Evolutionary conservation across 140 eudicot species (phyloP), one percentile per base, ranked within the genome.

Genomic region (Senecio squalidus): DNA sequence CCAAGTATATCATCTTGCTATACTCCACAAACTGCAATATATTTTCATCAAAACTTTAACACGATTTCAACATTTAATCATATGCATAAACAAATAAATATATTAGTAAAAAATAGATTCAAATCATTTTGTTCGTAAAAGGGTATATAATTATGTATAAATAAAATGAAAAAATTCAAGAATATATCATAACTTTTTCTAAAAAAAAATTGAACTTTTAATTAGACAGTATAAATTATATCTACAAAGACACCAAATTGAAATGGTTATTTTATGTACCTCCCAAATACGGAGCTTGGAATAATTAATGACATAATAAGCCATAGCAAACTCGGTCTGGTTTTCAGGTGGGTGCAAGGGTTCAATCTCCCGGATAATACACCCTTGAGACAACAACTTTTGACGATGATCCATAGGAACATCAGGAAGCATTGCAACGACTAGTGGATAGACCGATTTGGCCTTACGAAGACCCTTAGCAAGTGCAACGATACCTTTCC

Each of bases 201-300:
- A n/a, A n/a, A n/a, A n/a, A n/a, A n/a, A n/a, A n/a, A n/a, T n/a
- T n/a, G n/a, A n/a, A n/a, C n/a, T n/a, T n/a, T n/a, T n/a, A n/a
- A n/a, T n/a, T n/a, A n/a, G n/a, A n/a, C n/a, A n/a, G n/a, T n/a
- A n/a, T n/a, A n/a, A n/a, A n/a, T n/a, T n/a, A n/a, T n/a, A n/a
- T n/a, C n/a, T n/a, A n/a, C n/a, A n/a, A n/a, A n/a, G n/a, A n/a
- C n/a, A n/a, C n/a, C n/a, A n/a, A n/a, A n/a, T n/a, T n/a, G n/a
- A n/a, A n/a, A n/a, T n/a, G n/a, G n/a, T n/a, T n/a, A n/a, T n/a
- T n/a, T n/a, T n/a, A n/a, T n/a, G n/a, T 77, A 84, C 95, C 93
- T 86, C 95, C 95, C 95, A 86, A n/a, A 86, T 82, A 39, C 95
- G 83, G 30, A 86, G 92, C 74, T 86, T 86, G 73, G 95, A 86